Percentiles rank a stretch among this genome's conserved stretches.
These are phyloP conservation scores for Kodamaea fukazawae DNA, from an alignment of 805 yeast species.

Conservation along the genomic window DNA sequence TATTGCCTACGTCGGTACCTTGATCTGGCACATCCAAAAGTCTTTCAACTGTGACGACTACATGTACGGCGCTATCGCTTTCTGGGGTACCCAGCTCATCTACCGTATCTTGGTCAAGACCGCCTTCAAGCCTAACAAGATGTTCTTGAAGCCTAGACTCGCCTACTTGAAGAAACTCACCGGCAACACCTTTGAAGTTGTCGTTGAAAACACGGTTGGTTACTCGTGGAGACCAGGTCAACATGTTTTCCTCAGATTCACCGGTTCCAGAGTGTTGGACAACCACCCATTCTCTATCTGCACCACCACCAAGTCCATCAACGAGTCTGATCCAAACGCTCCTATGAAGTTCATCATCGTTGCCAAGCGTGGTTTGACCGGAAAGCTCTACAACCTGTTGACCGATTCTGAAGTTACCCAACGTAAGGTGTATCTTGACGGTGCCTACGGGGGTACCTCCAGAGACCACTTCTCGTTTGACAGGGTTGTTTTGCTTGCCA, in stretches of 20 bases:
- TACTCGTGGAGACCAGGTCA: slow-evolving; percentile 54
- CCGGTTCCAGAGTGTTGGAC: slow-evolving; percentile 44
- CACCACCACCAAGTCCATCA: slow-evolving; percentile 19
- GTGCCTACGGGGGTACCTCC: slow-evolving; percentile 56
- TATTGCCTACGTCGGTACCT: slow-evolving; percentile 44
- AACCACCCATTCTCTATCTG: slow-evolving; percentile 58
- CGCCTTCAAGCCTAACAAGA: slow-evolving; percentile 42
- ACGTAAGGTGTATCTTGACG: slow-evolving; percentile 45
- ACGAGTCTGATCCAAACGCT: slow-evolving; percentile 14
- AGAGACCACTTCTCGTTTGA: slow-evolving; percentile 47
- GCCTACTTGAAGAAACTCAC: slow-evolving; percentile 29
- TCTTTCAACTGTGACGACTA: slow-evolving; percentile 38
- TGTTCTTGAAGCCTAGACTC: slow-evolving; percentile 37
- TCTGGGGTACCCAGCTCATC: slow-evolving; percentile 49
- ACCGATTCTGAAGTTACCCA: slow-evolving; percentile 22
- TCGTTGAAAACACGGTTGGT: slow-evolving; percentile 33
- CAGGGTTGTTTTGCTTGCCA: slow-evolving; percentile 38
- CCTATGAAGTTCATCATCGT: slow-evolving; percentile 45
- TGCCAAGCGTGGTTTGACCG: slow-evolving; percentile 49
- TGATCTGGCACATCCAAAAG: slow-evolving; percentile 44
- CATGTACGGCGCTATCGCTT: slow-evolving; percentile 49
- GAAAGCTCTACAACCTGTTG: slow-evolving; percentile 26
- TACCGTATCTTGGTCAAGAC: slow-evolving; percentile 48
- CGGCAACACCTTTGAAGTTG: slow-evolving; percentile 30
- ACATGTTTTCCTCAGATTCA: slow-evolving; percentile 49